Evolutionary conservation across 257 asterid species (phyloP), one percentile per base, ranked within the genome.

Genomic region (Solanum lignicaule): DNA sequence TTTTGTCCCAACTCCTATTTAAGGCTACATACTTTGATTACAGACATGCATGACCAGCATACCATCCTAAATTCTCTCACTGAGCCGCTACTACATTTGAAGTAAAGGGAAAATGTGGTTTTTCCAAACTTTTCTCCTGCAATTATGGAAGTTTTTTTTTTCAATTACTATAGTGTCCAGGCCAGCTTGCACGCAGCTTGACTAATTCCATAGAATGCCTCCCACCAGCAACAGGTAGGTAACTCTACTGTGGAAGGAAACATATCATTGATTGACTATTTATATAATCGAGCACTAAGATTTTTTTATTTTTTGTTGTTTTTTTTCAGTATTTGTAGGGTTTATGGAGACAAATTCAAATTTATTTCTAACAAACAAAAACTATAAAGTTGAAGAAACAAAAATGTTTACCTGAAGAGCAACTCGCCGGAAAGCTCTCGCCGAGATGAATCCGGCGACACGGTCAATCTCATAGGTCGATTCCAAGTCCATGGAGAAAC

Each of bases 381-480:
- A 39, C 39, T 6, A 5, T 38, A 43, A 86, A 86, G 1, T 18
- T 39, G 69, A 5, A 86, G 23, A 72, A 55, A 43, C 46, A 46
- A 36, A 71, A 71, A 38, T 31, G 38, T 39, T 18, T 46, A 86
- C 88, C 88, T 86, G 88, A 62, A 86, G 88, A 48, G 88, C 88
- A 46, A 86, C 84, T 86, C 88, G 66, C 0, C 55, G 66, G 60
- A 86, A 86, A 43, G 31, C 88, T 86, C 46, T 73, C 25, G 25
- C 36, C 9, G 41, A 72, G 27, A 86, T 86, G 35, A 72, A 72
- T 13, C n/a, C 84, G 9, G 84, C 84, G 8, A 86, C 84, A 21
- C 60, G 58, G 23, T 33, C 88, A 86, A 62, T 86, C 38, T 86
- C 88, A 35, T 52, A 73, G 23, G 39, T 48, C 62, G 88, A 86